A percentile compares a stretch with the other conserved stretches of the same genome.
Evolutionary conservation across 805 yeast species (phyloP).

Genomic region (Schwanniomyces vanrijiae): DNA sequence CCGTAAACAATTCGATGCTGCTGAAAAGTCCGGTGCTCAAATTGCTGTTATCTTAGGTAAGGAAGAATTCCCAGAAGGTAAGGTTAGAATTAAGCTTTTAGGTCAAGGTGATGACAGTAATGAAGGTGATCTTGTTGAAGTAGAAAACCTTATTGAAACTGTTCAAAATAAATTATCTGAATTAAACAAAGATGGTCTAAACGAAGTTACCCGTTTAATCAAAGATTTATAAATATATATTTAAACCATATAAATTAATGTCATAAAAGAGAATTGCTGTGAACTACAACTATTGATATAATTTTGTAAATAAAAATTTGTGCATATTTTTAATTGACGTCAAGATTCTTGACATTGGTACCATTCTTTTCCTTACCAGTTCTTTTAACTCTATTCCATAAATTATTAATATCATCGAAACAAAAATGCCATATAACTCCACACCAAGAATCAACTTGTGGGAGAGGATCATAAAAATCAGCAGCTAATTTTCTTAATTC

Average conservation of each 20-base stretch:
- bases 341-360: conserved; percentile 16
- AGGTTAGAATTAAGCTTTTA: conserved; percentile 80
- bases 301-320: too few relatives aligned
- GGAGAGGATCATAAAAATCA: conserved; percentile 82
- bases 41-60: conserved; percentile 92
- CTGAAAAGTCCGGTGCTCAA: conserved; percentile 90
- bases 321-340: conserved; percentile 6
- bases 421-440: conserved; percentile 74
- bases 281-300: background rate
- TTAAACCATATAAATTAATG: background rate
- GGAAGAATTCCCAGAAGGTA: conserved; percentile 83
- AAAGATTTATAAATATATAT: conserved; percentile 43
- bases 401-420: conserved; percentile 60
- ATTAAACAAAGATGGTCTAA: conserved; percentile 53
- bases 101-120: conserved; percentile 85
- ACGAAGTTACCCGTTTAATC: conserved; percentile 63
- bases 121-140: conserved; percentile 77
- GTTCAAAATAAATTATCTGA: conserved; percentile 39
- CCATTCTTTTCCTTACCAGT: conserved; percentile 39
- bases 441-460: conserved; percentile 75
- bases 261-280: background rate
- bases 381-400: conserved; percentile 84
- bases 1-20: conserved; percentile 96
- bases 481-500: conserved; percentile 62
- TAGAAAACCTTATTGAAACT: conserved; percentile 56